Conservation (phyloP, 1,139 yeast species). For the Nakaseomyces delphensis region DNA sequence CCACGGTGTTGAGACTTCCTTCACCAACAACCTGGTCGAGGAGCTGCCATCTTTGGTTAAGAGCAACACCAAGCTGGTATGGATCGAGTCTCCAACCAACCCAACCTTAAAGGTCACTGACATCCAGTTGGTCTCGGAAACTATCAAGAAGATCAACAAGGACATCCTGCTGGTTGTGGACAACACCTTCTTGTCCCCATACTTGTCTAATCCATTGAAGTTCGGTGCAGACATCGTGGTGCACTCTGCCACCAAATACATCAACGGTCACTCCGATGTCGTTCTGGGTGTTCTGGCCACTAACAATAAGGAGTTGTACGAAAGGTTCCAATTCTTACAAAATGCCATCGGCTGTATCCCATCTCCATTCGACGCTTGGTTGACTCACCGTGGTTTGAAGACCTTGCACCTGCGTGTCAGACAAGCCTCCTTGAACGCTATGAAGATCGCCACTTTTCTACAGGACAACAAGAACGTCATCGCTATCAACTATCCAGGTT, state of each 20-base stretch:
- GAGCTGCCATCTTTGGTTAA: slow-evolving; percentile 52
- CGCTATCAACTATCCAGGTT: slow-evolving; percentile 77
- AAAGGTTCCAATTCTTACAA: slow-evolving; percentile 65
- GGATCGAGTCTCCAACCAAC: slow-evolving; percentile 88
- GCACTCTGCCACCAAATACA: slow-evolving; percentile 85
- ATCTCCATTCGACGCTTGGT: slow-evolving; percentile 86
- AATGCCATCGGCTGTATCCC: slow-evolving; percentile 87
- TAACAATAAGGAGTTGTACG: slow-evolving; percentile 52
- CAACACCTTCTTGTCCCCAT: slow-evolving; percentile 91
- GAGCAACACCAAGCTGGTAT: slow-evolving; percentile 63
- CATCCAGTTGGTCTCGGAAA: slow-evolving; percentile 49
- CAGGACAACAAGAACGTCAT: slow-evolving; percentile 42
- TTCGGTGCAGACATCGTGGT: slow-evolving; percentile 83
- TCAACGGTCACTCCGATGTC: slow-evolving; percentile 89
- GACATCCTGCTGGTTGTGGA: slow-evolving; percentile 70
- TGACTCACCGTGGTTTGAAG: slow-evolving; percentile 87
- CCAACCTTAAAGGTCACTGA: slow-evolving; percentile 76
- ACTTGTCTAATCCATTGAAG: slow-evolving; percentile 73
- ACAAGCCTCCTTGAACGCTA: slow-evolving; percentile 61
- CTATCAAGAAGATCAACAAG: slow-evolving; percentile 39
- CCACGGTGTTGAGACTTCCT: slow-evolving; percentile 65
- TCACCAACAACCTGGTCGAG: slow-evolving; percentile 54
- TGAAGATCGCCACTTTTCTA: slow-evolving; percentile 62
- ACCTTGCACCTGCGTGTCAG: slow-evolving; percentile 74
- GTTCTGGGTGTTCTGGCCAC: slow-evolving; percentile 81